Evolutionary conservation across 1,284 basidiomycete genomes (phyloP).

Genomic region (Sanghuangporus sanghuang): DNA sequence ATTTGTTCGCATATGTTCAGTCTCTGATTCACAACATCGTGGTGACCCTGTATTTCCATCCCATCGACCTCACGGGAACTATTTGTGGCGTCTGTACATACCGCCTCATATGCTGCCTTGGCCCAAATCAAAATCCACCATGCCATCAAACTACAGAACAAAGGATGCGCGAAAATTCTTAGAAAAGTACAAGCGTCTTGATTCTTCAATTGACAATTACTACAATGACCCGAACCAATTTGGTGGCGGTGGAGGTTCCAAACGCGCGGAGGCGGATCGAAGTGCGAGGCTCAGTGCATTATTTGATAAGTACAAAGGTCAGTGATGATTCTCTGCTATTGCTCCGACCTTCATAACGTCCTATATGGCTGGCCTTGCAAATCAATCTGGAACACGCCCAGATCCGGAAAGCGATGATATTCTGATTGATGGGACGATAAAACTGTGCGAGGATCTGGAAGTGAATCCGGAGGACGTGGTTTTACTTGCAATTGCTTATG

Average conservation of each 20-base stretch:
- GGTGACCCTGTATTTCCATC: constrained; percentile 3
- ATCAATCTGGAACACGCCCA: constrained; percentile 22
- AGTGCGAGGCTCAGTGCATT: constrained; percentile 45
- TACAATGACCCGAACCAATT: constrained; percentile 48
- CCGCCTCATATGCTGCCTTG: not conserved
- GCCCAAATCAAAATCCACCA: constrained; percentile 18
- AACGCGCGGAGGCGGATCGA: constrained; percentile 10
- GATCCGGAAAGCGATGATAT: constrained; percentile 59
- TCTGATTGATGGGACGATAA: constrained; percentile 69
- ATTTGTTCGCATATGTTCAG: not conserved
- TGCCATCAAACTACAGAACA: constrained; percentile 31
- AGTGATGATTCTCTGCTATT: constrained; percentile 12
- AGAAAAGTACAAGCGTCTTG: constrained; percentile 66
- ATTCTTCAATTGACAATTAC: constrained; percentile 73
- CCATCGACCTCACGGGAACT: not conserved
- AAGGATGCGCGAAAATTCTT: constrained; percentile 71
- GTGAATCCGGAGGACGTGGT: constrained; percentile 76
- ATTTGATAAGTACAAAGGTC: constrained; percentile 81
- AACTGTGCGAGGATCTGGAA: constrained; percentile 60
- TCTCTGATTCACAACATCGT: not conserved
- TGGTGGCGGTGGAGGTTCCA: constrained; percentile 32
- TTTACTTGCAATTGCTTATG: constrained; percentile 70
- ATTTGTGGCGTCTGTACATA: not conserved
- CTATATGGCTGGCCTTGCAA: not conserved
- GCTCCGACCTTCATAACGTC: not conserved